A percentile compares a stretch with the other conserved stretches of the same genome.
phyloP scores from a whole-genome alignment of 1,139 yeast genomes.

The Torulaspora globosa region DNA sequence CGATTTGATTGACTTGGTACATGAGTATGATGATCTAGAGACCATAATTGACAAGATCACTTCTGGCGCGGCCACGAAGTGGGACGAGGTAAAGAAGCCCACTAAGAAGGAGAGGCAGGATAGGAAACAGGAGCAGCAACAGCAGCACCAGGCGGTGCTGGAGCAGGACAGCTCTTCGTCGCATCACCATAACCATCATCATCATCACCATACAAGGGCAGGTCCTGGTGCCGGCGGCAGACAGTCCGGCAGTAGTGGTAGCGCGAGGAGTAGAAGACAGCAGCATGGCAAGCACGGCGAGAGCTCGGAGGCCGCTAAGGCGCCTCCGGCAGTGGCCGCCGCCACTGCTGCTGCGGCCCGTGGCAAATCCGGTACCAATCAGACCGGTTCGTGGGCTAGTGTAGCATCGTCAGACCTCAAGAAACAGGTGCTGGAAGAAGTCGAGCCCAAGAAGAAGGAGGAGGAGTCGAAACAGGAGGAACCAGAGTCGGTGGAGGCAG shows the following conservation, averaged over 20 bases:
- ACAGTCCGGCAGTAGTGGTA: slow-evolving; percentile 11
- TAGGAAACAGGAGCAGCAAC: slow-evolving; percentile 30
- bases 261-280: slow-evolving; percentile 18
- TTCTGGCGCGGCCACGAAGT: slow-evolving; percentile 62
- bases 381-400: slow-evolving; percentile 29
- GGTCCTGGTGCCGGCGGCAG: slow-evolving; percentile 16
- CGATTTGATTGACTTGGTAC: slow-evolving; percentile 70
- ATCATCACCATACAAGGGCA: slow-evolving; percentile 48
- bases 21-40: slow-evolving; percentile 74
- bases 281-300: slow-evolving; percentile 17
- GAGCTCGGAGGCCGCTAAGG: slow-evolving; percentile 21
- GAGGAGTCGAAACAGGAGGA: slow-evolving; percentile 16
- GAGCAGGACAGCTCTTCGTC: slow-evolving; percentile 13
- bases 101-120: slow-evolving; percentile 43
- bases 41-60: slow-evolving; percentile 82
- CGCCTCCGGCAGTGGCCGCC: slow-evolving; percentile 22
- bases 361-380: slow-evolving; percentile 16
- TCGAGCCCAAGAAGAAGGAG: slow-evolving; percentile 15
- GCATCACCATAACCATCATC: slow-evolving; percentile 41
- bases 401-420: slow-evolving; percentile 15
- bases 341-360: slow-evolving; percentile 24
- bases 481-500: neutral
- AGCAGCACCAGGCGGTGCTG: slow-evolving; percentile 18
- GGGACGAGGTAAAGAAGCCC: slow-evolving; percentile 62
- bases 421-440: slow-evolving; percentile 9